Evolutionary conservation across 108 stramenopile genomes (phyloP).

Genomic region (Cyclotella baltica): DNA sequence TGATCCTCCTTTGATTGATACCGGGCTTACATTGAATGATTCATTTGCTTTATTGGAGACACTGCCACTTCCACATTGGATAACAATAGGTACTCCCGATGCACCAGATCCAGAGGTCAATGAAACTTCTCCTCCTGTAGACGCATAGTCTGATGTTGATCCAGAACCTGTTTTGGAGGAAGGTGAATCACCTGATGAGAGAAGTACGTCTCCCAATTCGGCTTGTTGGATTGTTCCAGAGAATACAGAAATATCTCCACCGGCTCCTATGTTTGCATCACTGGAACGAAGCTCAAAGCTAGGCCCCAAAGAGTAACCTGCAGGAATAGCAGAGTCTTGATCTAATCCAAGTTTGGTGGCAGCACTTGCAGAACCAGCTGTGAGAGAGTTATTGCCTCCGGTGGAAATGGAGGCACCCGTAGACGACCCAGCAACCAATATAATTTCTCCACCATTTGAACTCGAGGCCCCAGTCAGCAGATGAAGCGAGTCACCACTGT

Average conservation of each 20-base stretch:
- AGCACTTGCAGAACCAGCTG: slow-evolving; percentile 21
- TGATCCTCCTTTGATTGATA: slow-evolving; percentile 2
- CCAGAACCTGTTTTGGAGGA: not conserved
- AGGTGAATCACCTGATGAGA: slow-evolving; percentile 11
- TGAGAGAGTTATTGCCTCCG: slow-evolving; percentile 24
- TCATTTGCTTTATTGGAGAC: not conserved
- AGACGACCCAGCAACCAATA: slow-evolving; percentile 17
- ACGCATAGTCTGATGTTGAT: slow-evolving; percentile 4
- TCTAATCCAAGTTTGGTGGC: not conserved
- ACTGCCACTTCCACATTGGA: not conserved
- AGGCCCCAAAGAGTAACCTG: slow-evolving; percentile 14
- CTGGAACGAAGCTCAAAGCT: slow-evolving; percentile 15
- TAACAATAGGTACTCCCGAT: not conserved
- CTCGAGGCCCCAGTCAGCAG: slow-evolving; percentile 26
- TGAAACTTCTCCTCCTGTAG: not conserved
- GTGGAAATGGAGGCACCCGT: not conserved
- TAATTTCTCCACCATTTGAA: slow-evolving; percentile 19
- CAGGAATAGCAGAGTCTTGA: not conserved
- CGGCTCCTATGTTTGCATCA: slow-evolving; percentile 9
- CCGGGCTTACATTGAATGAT: not conserved
- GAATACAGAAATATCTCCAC: slow-evolving; percentile 10
- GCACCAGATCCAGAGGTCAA: slow-evolving; percentile 12
- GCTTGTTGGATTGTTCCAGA: slow-evolving; percentile 27
- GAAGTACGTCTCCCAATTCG: slow-evolving; percentile 8
- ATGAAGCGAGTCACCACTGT: slow-evolving; percentile 15